Evolutionary conservation across 2,329 filamentous ascomycete genomes (phyloP), one percentile per base, ranked within the genome.

Genomic region (Pestalotiopsis sp.): DNA sequence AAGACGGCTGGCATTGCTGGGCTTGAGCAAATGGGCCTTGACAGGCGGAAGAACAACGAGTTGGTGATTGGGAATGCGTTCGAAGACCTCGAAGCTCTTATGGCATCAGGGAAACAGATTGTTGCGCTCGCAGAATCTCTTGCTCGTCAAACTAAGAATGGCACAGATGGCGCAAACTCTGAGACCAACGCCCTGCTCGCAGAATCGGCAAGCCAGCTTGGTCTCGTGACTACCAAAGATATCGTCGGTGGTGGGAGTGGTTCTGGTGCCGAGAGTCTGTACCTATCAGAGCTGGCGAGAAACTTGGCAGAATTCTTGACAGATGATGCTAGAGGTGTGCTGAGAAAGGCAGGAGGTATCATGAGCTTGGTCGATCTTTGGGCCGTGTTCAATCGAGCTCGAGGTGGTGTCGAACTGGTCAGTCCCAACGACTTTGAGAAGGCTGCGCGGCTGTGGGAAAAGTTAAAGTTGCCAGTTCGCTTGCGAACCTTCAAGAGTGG

Each of bases 51-150:
- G 82, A 97, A 97, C 79, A 98, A 98, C 74, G 94, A 98, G 79
- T 82, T 94, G 11, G 91, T 98, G 64, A 97, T 99, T 72, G 95
- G 95, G 31, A 94, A 89, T 72, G 95, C 96, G 0, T 99, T 99
- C 75, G 95, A 98, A 78, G 96, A 99, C 76, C 87, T 99, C 0
- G 95, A 98, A 78, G 95, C 96, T 3, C 85, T 99, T 49, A 99
- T 98, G 95, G 94, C 95, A 3, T 98, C 95, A 3, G 96, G 96
- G 4, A 98, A 98, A 78, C 94, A 99, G 77, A 94, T 99, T 63
- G 92, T 98, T 64, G 94, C 94, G 4, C 90, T 99, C 57, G 96
- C 96, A 0, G 95, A 98, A 80, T 90, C 90, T 17, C 95, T 98
- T 74, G 91, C 94, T 1, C 86, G 89, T 13, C 92, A 95, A 76